Evolutionary conservation across 169 alveolate genomes (phyloP).

Genomic region (Cryptosporidium sp.): DNA sequence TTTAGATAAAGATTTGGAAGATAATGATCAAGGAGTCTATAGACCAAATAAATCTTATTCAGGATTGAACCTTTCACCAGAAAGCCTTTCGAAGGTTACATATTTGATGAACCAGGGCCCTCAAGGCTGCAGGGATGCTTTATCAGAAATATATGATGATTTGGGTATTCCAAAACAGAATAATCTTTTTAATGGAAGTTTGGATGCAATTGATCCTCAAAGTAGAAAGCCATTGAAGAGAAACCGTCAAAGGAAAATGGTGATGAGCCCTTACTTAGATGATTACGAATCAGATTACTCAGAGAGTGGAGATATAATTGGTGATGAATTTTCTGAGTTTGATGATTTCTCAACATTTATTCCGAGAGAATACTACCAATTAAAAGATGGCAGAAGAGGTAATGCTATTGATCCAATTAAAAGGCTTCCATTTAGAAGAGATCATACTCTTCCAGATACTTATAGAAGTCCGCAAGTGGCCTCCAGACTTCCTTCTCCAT

Average conservation of each 20-base stretch:
- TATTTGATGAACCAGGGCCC: constrained; percentile 31
- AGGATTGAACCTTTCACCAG: constrained; percentile 21
- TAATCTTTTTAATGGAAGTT: constrained; percentile 15
- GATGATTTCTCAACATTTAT: constrained; percentile 70
- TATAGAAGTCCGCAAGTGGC: neutral
- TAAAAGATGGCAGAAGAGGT: neutral
- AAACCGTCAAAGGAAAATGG: constrained; percentile 44
- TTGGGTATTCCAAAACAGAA: constrained; percentile 46
- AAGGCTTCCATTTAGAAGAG: neutral
- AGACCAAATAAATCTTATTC: constrained; percentile 13
- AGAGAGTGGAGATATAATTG: neutral
- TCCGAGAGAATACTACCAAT: constrained; percentile 29
- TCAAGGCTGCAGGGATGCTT: constrained; percentile 60
- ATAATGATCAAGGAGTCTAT: constrained; percentile 17
- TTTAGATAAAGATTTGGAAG: constrained; percentile 54
- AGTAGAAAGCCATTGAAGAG: neutral
- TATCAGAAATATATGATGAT: constrained; percentile 29
- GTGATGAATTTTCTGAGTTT: constrained; percentile 18
- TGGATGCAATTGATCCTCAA: neutral
- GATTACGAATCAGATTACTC: neutral
- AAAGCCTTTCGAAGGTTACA: constrained; percentile 13
- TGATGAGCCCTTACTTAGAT: neutral
- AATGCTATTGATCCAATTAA: neutral
- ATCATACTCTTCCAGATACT: neutral
- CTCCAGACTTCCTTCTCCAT: neutral